phyloP scores from a whole-genome alignment of 2,329 filamentous ascomycete genomes.

The Phyllosticta capitalensis region DNA sequence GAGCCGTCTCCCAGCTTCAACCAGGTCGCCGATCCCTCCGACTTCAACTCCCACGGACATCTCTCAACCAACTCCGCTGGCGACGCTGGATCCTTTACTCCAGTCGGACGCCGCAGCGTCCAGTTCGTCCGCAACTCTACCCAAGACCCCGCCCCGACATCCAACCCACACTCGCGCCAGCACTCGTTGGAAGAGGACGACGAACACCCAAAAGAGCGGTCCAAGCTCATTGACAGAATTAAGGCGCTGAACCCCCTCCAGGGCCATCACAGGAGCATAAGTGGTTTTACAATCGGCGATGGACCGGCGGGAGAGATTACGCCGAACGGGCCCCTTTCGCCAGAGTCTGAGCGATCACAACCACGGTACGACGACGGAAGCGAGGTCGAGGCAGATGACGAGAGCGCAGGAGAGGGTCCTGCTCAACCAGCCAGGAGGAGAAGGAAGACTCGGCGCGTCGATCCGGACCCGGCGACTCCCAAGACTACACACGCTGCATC shows the following conservation, averaged over 20 bases:
- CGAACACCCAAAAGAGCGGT: constrained; percentile 40
- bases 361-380: constrained; percentile 47
- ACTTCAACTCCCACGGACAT: constrained; percentile 4
- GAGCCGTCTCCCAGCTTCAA: constrained; percentile 9
- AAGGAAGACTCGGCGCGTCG: constrained; percentile 52
- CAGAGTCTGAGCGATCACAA: constrained; percentile 40
- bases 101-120: constrained; percentile 54
- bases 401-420: constrained; percentile 65
- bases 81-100: constrained; percentile 24
- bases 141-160: constrained; percentile 30
- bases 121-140: constrained; percentile 55
- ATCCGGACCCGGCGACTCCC: constrained; percentile 56
- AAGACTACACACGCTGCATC: constrained; percentile 40
- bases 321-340: constrained; percentile 32
- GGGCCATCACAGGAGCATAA: constrained; percentile 41
- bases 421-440: constrained; percentile 42
- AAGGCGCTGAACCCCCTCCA: constrained; percentile 55
- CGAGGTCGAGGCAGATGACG: constrained; percentile 69
- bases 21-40: constrained; percentile 6
- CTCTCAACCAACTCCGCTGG: constrained; percentile 7
- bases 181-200: constrained; percentile 53
- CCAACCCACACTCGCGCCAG: constrained; percentile 46
- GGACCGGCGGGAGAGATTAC: constrained; percentile 30
- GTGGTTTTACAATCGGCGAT: constrained; percentile 35
- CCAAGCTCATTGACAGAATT: constrained; percentile 67